Percentiles rank a stretch among this genome's conserved stretches.
Evolutionary conservation across 257 asterid species (phyloP).

Genomic region (Mentha longifolia): DNA sequence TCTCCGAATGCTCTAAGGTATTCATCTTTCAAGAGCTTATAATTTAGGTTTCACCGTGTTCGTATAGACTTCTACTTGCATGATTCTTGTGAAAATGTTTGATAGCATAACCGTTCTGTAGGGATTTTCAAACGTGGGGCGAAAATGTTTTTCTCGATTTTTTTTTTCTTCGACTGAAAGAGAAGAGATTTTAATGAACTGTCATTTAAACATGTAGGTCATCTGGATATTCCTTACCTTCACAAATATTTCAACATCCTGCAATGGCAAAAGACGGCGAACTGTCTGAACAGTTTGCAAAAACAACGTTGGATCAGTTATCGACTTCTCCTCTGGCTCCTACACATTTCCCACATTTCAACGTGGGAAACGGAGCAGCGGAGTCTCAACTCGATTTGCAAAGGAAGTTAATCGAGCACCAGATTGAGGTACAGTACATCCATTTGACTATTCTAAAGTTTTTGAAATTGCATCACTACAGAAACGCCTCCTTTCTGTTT

Average conservation of each 20-base stretch:
- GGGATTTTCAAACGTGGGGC: neutral
- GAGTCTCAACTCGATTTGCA: conserved; percentile 58
- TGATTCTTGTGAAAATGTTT: neutral
- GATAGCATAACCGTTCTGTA: neutral
- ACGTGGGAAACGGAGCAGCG: conserved; percentile 40
- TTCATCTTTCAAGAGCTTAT: conserved; percentile 15
- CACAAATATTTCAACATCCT: conserved; percentile 42
- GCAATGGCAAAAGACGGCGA: conserved; percentile 37
- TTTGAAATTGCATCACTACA: neutral
- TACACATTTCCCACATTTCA: conserved; percentile 35
- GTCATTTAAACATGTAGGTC: conserved; percentile 36
- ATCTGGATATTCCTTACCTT: conserved; percentile 47
- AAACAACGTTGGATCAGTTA: conserved; percentile 38
- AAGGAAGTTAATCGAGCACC: conserved; percentile 58
- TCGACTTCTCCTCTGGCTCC: conserved; percentile 37
- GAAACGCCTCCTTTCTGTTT: conserved; percentile 8
- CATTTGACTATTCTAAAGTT: conserved; percentile 14
- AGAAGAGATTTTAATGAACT: neutral
- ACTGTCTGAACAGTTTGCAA: conserved; percentile 41
- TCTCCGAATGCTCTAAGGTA: conserved; percentile 67
- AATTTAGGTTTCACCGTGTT: neutral
- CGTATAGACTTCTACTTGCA: conserved; percentile 2
- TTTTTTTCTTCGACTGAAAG: too few species aligned
- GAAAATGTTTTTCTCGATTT: too few species aligned
- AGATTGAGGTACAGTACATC: conserved; percentile 79